Percentiles rank a stretch among this genome's conserved stretches.
Conservation (phyloP, 257 asterid genomes). For the Gynochthodes officinalis region DNA sequence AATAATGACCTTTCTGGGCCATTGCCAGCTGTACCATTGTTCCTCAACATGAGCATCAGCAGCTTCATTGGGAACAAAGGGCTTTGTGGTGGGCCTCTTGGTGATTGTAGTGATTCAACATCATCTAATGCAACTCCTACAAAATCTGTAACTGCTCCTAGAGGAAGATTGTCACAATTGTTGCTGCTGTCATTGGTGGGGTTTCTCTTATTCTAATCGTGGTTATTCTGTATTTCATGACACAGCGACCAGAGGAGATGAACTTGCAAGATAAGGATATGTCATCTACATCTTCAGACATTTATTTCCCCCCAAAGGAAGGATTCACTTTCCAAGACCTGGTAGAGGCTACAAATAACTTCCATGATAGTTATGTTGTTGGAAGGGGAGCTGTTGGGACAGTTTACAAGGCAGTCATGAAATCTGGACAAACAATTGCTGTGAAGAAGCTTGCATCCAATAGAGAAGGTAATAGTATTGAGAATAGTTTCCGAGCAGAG, state of each 20-base stretch:
- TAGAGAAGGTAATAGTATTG: slow-evolving; percentile 69
- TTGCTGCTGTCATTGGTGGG: slow-evolving; percentile 73
- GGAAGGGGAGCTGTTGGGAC: slow-evolving; percentile 93
- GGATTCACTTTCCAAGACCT: slow-evolving; percentile 88
- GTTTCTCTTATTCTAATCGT: slow-evolving; percentile 72
- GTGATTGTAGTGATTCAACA: slow-evolving; percentile 43
- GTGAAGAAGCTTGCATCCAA: slow-evolving; percentile 80
- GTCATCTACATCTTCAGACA: slow-evolving; percentile 54
- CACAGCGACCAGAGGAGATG: slow-evolving; percentile 43
- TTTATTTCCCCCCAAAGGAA: slow-evolving; percentile 85
- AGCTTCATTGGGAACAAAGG: slow-evolving; percentile 81
- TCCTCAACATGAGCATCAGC: slow-evolving; percentile 57
- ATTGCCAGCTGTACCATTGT: slow-evolving; percentile 63
- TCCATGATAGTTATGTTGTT: slow-evolving; percentile 60
- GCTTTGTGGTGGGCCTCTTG: slow-evolving; percentile 85
- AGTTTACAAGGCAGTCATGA: slow-evolving; percentile 79
- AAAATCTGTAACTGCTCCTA: slow-evolving; percentile 26
- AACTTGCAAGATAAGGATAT: slow-evolving; percentile 43
- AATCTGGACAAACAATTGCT: slow-evolving; percentile 57
- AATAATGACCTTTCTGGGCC: slow-evolving; percentile 72
- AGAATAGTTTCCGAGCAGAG: slow-evolving; percentile 77
- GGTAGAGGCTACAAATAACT: slow-evolving; percentile 82
- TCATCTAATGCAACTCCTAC: slow-evolving; percentile 22
- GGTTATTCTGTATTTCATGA: slow-evolving; percentile 64
- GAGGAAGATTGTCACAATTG: slow-evolving; percentile 59